Evolutionary conservation across 1,284 basidiomycete species (phyloP), one percentile per base, ranked within the genome.

Genomic region (Ustanciosporium gigantosporum): DNA sequence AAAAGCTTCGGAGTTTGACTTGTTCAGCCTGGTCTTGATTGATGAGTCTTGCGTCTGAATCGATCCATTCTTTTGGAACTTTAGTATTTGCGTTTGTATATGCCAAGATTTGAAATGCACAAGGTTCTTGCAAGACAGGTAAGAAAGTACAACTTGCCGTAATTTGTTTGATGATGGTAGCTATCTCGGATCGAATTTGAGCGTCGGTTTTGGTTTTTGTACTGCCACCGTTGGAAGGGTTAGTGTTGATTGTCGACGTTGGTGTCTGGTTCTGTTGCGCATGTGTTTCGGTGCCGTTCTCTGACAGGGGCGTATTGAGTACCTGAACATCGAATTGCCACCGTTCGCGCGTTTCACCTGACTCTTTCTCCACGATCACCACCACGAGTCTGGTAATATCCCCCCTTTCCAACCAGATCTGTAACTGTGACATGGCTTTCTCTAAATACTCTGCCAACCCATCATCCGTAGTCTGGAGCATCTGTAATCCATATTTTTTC

Each of bases 261-360:
- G 36, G 19, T 9, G 17, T 9, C 8, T 29, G 27, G n/a, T n/a
- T n/a, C n/a, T n/a, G n/a, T n/a, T n/a, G n/a, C 11, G 27, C 27
- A n/a, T 9, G 9, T 9, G 9, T n/a, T 8, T 9, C 11, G 9
- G 32, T 35, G 32, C 11, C 32, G 14, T 9, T 9, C 11, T 20
- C n/a, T 8, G 46, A 14, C 7, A 52, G 47, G 4, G 39, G 36
- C 8, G 46, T 17, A 32, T 81, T 80, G 59, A 83, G 81, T 35
- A 93, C 84, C 72, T 92, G 88, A 71, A 99, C 84, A 79, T 97
- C 92, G 79, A 99, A 98, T 46, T 96, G 92, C 95, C 95, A 99
- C 60, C 95, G 84, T 79, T 99, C 95, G 40, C 96, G 83, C 1
- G 93, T 89, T 53, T 88, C 87, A 36, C 90, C 84, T 15, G 90